These are phyloP conservation scores for Xylaria acuta DNA, from an alignment of 495 filamentous ascomycete species.

Conservation along the genomic window DNA sequence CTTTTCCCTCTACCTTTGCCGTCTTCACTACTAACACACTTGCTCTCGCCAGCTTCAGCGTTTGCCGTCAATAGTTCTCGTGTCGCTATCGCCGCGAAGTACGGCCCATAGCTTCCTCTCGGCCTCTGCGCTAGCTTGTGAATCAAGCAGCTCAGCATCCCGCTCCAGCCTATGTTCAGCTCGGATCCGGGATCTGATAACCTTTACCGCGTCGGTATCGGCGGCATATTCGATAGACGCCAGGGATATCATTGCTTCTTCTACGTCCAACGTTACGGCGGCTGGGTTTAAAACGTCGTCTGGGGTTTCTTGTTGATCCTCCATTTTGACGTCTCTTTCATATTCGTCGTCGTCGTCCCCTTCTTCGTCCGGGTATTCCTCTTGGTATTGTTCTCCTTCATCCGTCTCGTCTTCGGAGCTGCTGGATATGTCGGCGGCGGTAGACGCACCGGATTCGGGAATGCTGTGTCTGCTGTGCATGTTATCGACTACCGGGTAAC, in stretches of 20 bases:
- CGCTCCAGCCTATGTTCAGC: conserved; percentile 51
- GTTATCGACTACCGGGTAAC: conserved; percentile 25
- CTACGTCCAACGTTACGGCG: conserved; percentile 31
- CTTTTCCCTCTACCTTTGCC: background rate
- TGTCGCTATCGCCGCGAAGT: conserved; percentile 38
- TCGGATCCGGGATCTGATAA: conserved; percentile 37
- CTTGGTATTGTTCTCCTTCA: conserved; percentile 30
- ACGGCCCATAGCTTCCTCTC: conserved; percentile 64
- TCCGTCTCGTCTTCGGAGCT: conserved; percentile 15
- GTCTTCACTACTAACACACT: background rate
- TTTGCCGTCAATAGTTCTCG: background rate
- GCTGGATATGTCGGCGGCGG: background rate
- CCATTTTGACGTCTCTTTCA: conserved; percentile 27
- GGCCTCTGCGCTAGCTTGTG: conserved; percentile 55
- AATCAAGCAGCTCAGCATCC: conserved; percentile 63
- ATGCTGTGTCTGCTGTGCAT: conserved; percentile 19
- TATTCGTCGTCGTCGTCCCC: conserved; percentile 37
- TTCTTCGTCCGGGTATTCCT: conserved; percentile 28
- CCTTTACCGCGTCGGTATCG: conserved; percentile 28
- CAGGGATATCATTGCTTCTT: conserved; percentile 40
- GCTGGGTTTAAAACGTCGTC: conserved; percentile 29
- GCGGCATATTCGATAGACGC: conserved; percentile 29
- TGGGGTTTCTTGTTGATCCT: conserved; percentile 25
- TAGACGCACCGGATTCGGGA: conserved; percentile 9
- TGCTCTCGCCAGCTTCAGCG: background rate